phyloP scores from a whole-genome alignment of 768 basidiomycete genomes.

The Psilocybe cyanescens region DNA sequence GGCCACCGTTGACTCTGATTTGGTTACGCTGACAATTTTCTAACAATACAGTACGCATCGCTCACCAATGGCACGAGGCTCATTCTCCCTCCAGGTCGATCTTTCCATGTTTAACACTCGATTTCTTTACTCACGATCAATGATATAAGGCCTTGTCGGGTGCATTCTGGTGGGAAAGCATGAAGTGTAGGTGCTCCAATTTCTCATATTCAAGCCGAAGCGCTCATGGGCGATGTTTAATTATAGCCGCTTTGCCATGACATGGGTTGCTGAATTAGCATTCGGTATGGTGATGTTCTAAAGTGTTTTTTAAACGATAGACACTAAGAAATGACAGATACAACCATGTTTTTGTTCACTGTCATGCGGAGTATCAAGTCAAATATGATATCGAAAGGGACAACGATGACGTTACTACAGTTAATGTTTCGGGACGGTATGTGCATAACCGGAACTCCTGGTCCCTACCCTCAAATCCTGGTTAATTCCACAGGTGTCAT shows the following conservation, averaged over 20 bases:
- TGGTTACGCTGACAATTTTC: neutral
- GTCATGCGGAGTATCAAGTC: neutral
- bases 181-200: neutral
- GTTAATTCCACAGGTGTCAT: neutral
- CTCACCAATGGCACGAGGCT: neutral
- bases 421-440: conserved; percentile 9
- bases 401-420: neutral
- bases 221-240: neutral
- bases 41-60: neutral
- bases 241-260: conserved; percentile 5
- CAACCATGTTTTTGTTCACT: conserved; percentile 1
- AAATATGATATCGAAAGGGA: neutral
- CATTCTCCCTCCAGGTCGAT: neutral
- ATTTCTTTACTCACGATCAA: no score
- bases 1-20: neutral
- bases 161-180: conserved; percentile 1
- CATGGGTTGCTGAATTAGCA: conserved; percentile 10
- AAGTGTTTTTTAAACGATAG: neutral
- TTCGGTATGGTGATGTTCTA: neutral
- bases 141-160: neutral
- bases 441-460: neutral
- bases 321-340: neutral
- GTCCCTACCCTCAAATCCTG: neutral
- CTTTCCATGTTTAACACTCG: no score
- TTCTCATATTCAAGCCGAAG: neutral